Base-by-base conservation (phyloP, 1,284 basidiomycete species). In the Naganishia sp. region DNA sequence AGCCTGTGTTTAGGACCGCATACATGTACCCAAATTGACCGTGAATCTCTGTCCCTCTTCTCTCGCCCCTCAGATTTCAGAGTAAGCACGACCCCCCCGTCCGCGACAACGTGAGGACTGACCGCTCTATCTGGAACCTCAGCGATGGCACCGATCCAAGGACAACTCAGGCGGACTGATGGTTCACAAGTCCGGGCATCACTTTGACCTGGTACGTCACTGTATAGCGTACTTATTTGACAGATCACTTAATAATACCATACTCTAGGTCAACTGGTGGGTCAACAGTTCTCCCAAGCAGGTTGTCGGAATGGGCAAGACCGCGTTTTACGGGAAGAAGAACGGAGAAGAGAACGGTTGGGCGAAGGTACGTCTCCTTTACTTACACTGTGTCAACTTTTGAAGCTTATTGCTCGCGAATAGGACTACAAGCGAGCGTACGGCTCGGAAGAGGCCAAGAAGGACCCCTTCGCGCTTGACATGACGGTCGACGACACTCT, bases 151-250 rank as follows among this genome's bases (percentile, higher is more conserved):
- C 69, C 75, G 83, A 48, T 82, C 83, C 72, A 85, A 84, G 75
- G 76, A 78, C 57, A 81, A 82, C 69, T 83, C 82, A 0, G 84
- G 84, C 6, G 84, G 83, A 3, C 69, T 84, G 23, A 83, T 84
- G 82, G 81, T 84, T 0, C 84, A 85, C 77, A 84, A 85, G 74
- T 80, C 82, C 15, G 83, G 82, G 0, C 84, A 85, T 69, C 84
- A 85, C 70, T 83, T 82, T 65, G 82, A 83, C 69, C 78, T 83
- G 46, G 81, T 63, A 33, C 16, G 57, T 36, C 7, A 39, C 36
- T 3, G 36, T 39, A 6, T 43, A 2, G 3, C 3, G 23, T 21
- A n/a, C 4, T 6, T 33, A 7, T 6, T 50, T 1, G 16, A n/a
- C n/a, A n/a, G 4, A n/a, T 5, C 6, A 25, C 56, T 60, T 13